These are phyloP conservation scores for Paecilomyces variotii DNA, from an alignment of 2,329 filamentous ascomycete genomes.

Conservation along the genomic window DNA sequence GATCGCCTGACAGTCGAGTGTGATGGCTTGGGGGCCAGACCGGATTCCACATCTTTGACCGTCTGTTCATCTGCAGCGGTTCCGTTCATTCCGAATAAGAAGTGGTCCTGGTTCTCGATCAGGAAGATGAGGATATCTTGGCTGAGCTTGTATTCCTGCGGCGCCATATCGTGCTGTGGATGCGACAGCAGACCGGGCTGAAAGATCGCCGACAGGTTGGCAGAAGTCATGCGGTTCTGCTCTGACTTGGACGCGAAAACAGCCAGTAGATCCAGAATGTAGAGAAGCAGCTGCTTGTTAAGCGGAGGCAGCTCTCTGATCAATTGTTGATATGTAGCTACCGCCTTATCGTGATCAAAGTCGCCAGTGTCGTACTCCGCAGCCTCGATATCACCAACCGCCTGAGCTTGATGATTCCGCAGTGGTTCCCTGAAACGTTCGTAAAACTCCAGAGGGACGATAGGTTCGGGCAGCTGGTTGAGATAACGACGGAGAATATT, in stretches of 20 bases:
- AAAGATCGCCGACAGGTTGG: slow-evolving; percentile 93
- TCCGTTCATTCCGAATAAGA: slow-evolving; percentile 95
- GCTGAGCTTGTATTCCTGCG: slow-evolving; percentile 85
- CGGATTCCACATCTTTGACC: slow-evolving; percentile 61
- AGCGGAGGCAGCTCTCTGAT: slow-evolving; percentile 90
- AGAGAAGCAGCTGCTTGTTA: slow-evolving; percentile 87
- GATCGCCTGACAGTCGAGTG: slow-evolving; percentile 59
- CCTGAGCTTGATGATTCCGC: slow-evolving; percentile 59
- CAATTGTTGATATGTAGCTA: slow-evolving; percentile 73
- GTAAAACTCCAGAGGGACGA: slow-evolving; percentile 90
- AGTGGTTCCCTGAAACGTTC: slow-evolving; percentile 83
- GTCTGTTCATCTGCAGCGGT: slow-evolving; percentile 90
- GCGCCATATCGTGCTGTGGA: slow-evolving; percentile 89
- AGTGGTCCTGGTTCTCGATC: slow-evolving; percentile 97
- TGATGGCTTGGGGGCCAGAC: slow-evolving; percentile 43
- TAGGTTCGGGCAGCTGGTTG: slow-evolving; percentile 91
- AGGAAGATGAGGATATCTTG: slow-evolving; percentile 96
- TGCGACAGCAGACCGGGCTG: slow-evolving; percentile 95
- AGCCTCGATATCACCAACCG: slow-evolving; percentile 60
- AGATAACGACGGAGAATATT: slow-evolving; percentile 93
- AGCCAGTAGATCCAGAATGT: slow-evolving; percentile 89
- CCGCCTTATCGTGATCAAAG: slow-evolving; percentile 68
- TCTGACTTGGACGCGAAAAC: slow-evolving; percentile 97
- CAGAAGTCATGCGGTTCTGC: slow-evolving; percentile 91
- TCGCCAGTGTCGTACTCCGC: slow-evolving; percentile 59